Percentiles rank a stretch among this genome's conserved stretches.
Conservation (phyloP, 257 asterid species). For the Lavandula angustifolia region DNA sequence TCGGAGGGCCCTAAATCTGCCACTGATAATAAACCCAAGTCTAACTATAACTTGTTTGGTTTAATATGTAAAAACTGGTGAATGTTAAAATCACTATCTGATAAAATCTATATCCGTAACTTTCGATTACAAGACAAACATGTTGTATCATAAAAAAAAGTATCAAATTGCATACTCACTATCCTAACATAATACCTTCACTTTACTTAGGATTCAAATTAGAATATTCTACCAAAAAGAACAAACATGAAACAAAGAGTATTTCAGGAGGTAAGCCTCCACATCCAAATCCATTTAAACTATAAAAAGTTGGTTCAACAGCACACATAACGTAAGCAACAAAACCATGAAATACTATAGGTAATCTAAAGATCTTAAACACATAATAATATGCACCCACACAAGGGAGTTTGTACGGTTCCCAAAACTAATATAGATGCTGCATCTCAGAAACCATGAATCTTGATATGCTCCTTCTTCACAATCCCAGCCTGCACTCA, state of each 20-base stretch:
- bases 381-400: conserved; percentile 21
- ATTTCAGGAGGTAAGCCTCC: too few relatives aligned
- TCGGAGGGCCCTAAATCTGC: too few relatives aligned
- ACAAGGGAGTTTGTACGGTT: neutral
- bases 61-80: too few relatives aligned
- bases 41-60: too few relatives aligned
- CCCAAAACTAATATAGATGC: neutral
- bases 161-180: too few relatives aligned
- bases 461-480: conserved; percentile 53
- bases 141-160: too few relatives aligned
- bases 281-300: neutral
- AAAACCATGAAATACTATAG: neutral
- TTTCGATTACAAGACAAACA: too few relatives aligned
- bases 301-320: conserved; percentile 19
- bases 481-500: conserved; percentile 42
- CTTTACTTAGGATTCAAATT: too few relatives aligned
- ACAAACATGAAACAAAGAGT: neutral
- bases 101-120: too few relatives aligned
- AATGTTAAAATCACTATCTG: too few relatives aligned
- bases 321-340: conserved; percentile 5
- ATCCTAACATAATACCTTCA: too few relatives aligned
- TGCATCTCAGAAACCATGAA: conserved; percentile 48
- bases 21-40: too few relatives aligned
- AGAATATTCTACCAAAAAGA: neutral
- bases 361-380: conserved; percentile 3